Percentiles rank a stretch among this genome's conserved stretches.
phyloP scores from a whole-genome alignment of 1,284 basidiomycete genomes.

The Cutaneotrichosporon spelunceum region DNA sequence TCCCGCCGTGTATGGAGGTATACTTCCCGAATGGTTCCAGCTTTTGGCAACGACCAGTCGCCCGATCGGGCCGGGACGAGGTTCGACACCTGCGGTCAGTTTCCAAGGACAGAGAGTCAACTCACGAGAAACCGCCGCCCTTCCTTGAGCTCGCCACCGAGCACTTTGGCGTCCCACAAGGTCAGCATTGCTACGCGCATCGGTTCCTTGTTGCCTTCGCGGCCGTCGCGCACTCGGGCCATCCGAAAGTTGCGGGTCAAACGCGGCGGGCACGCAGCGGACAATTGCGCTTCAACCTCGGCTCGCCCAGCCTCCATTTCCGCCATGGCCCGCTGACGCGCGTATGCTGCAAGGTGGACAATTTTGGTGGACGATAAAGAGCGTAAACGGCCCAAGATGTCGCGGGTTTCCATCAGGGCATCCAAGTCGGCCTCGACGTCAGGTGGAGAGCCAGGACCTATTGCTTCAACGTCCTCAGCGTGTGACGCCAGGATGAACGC shows the following conservation, averaged over 20 bases:
- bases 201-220: slow-evolving; percentile 56
- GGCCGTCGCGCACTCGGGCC: slow-evolving; percentile 68
- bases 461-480: slow-evolving; percentile 26
- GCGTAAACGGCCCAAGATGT: slow-evolving; percentile 51
- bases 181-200: slow-evolving; percentile 68
- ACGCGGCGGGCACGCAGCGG: slow-evolving; percentile 72
- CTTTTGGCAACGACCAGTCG: slow-evolving; percentile 61
- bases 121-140: slow-evolving; percentile 67
- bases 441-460: slow-evolving; percentile 10
- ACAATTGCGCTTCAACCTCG: slow-evolving; percentile 67
- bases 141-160: slow-evolving; percentile 60
- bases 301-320: slow-evolving; percentile 58
- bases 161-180: slow-evolving; percentile 71
- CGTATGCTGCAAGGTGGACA: slow-evolving; percentile 63
- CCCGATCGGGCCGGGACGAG: slow-evolving; percentile 59
- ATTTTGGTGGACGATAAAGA: slow-evolving; percentile 56
- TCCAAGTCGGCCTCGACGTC: slow-evolving; percentile 41
- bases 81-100: slow-evolving; percentile 58
- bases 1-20: slow-evolving; percentile 63
- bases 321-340: slow-evolving; percentile 56
- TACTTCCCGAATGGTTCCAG: slow-evolving; percentile 55
- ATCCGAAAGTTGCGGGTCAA: slow-evolving; percentile 78
- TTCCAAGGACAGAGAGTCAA: not conserved
- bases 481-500: slow-evolving; percentile 21
- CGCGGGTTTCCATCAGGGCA: slow-evolving; percentile 34